Evolutionary conservation across 2,329 filamentous ascomycete species (phyloP), one percentile per base, ranked within the genome.

Genomic region (Aspergillus quadrilineatus): DNA sequence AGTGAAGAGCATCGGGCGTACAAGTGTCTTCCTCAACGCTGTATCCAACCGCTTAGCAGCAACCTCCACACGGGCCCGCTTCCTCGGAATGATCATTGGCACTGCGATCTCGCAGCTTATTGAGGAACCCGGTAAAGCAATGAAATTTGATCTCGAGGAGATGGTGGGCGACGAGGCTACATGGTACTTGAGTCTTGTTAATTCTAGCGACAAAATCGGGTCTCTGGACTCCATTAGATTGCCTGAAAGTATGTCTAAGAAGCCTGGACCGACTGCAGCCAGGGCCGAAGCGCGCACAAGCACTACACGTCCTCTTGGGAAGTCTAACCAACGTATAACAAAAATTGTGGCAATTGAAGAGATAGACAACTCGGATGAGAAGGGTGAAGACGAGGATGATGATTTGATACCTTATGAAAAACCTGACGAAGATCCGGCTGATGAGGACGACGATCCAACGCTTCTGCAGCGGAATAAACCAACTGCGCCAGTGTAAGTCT

Each of bases 401-500:
- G 89, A 89, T 58, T 77, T 97, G 1, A 78, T 85, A 2, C 84
- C 90, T 0, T 96, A 97, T 64, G 83, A 84, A 12, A 97, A 96
- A 70, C 90, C 90, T 0, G 90, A 91, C 66, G 92, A 89, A 1
- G 94, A 99, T 63, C 83, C 86, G 0, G 90, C 95, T 69, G 94
- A 99, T 69, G 93, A 91, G 0, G 92, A 97, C 56, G 92, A 97
- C 37, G 95, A 99, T 65, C 88, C 94, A 4, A 96, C 92, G 0
- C 78, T 96, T 15, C 82, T 97, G 47, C 87, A 89, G 56, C 84
- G 92, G 12, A 87, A 94, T 72, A 97, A 94, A 65, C 84, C 88
- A 22, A 89, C 84, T 56, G 84, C 91, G 0, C 94, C 94, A 1
- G 92, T 99, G 68, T 82, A 75, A 69, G 77, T 75, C 43, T 22